Evolutionary conservation across 148 eudicot genomes (phyloP).

Genomic region (Silene uniflora): DNA sequence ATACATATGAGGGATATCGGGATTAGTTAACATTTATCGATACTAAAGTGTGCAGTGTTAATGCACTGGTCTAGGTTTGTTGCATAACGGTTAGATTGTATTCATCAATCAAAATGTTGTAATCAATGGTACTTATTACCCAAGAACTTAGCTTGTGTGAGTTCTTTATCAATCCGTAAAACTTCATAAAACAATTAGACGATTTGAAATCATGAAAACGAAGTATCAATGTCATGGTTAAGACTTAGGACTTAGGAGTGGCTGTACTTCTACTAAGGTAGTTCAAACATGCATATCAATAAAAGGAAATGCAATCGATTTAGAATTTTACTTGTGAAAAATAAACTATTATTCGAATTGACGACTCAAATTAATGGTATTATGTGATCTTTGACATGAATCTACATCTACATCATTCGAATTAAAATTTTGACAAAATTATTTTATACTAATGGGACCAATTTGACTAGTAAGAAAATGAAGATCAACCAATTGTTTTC

Average conservation of each 20-base stretch:
- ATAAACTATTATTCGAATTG: not conserved
- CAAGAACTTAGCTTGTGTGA: not conserved
- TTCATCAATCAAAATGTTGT: not conserved
- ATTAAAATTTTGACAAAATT: constrained; percentile 2
- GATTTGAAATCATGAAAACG: not conserved
- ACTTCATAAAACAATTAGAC: not conserved
- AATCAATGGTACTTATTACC: not conserved
- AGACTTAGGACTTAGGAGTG: not conserved
- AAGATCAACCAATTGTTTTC: not conserved
- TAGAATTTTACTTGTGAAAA: too few relatives aligned
- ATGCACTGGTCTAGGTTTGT: too few relatives aligned
- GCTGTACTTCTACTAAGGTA: not conserved
- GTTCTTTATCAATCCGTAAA: not conserved
- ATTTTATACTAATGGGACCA: constrained; percentile 9
- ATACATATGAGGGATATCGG: too few relatives aligned
- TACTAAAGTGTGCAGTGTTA: too few relatives aligned
- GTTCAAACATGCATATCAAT: constrained; percentile 6
- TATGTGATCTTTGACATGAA: constrained; percentile 3
- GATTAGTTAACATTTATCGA: too few relatives aligned
- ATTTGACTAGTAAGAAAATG: constrained; percentile 15
- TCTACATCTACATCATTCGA: constrained; percentile 17
- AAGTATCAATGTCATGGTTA: not conserved
- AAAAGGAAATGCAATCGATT: not conserved
- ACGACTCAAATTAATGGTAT: not conserved
- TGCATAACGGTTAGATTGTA: too few relatives aligned